Percentiles rank a stretch among this genome's conserved stretches.
phyloP scores from a whole-genome alignment of 2,329 filamentous ascomycete species.

The Xylariaceae sp. region DNA sequence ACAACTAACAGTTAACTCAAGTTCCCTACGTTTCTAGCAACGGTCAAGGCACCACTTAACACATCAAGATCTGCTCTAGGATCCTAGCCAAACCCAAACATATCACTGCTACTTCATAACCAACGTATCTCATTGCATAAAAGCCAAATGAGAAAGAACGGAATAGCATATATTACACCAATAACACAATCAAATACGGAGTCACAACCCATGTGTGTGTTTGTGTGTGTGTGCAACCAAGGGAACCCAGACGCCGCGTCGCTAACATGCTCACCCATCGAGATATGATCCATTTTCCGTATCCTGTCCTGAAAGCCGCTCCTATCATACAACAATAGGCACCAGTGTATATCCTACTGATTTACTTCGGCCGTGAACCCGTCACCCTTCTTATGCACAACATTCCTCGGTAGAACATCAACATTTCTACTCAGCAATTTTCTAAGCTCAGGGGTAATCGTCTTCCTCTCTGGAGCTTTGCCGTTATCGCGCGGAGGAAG shows the following conservation, averaged over 20 bases:
- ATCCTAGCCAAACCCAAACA: no score
- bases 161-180: not conserved
- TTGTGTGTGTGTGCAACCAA: no score
- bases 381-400: slow-evolving; percentile 24
- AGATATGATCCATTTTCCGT: not conserved
- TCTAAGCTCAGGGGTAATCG: slow-evolving; percentile 56
- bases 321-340: no score
- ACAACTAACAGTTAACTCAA: no score
- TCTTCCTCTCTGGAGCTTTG: slow-evolving; percentile 40
- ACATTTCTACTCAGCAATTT: slow-evolving; percentile 44
- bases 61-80: no score
- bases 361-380: slow-evolving; percentile 18
- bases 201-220: not conserved
- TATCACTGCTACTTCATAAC: no score
- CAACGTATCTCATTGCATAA: no score
- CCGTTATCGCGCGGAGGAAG: slow-evolving; percentile 24
- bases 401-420: slow-evolving; percentile 27
- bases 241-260: slow-evolving; percentile 5
- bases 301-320: not conserved
- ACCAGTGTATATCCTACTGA: not conserved
- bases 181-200: not conserved
- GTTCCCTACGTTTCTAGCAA: no score
- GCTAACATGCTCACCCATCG: not conserved
- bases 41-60: no score
- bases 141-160: no score